These are phyloP conservation scores for Symmetrospora coprosmae DNA, from an alignment of 768 basidiomycete species.

Conservation along the genomic window DNA sequence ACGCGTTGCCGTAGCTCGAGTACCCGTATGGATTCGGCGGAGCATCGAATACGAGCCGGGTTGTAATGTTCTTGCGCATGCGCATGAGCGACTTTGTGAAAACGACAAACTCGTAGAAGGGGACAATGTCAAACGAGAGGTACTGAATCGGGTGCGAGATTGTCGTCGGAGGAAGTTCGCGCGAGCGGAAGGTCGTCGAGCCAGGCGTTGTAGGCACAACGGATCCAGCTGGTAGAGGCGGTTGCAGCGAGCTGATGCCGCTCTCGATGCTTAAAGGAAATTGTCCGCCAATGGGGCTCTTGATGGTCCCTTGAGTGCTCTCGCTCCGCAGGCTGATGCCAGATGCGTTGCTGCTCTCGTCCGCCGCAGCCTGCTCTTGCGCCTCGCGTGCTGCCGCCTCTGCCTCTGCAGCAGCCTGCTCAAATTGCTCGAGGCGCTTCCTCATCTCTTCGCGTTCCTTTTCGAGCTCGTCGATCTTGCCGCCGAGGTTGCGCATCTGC, in stretches of 20 bases:
- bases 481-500: constrained; percentile 26
- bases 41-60: background rate
- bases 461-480: constrained; percentile 20
- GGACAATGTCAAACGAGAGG: constrained; percentile 29
- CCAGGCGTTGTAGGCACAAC: background rate
- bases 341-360: background rate
- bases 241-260: background rate
- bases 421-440: constrained; percentile 27
- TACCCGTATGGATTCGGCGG: background rate
- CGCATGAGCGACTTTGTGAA: constrained; percentile 31
- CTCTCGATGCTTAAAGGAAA: too few species aligned
- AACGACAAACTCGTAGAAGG: constrained; percentile 33
- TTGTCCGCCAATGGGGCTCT: too few species aligned
- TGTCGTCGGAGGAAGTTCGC: background rate
- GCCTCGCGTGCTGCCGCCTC: too few species aligned
- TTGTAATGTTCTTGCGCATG: background rate
- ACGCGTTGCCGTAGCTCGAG: too few species aligned
- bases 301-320: too few species aligned
- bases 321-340: background rate
- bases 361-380: too few species aligned
- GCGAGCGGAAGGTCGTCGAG: background rate
- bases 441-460: constrained; percentile 24
- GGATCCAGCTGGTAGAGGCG: background rate
- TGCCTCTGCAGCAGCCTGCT: too few species aligned
- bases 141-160: constrained; percentile 25